phyloP scores from a whole-genome alignment of 768 basidiomycete species.

The Agaricus subrufescens region DNA sequence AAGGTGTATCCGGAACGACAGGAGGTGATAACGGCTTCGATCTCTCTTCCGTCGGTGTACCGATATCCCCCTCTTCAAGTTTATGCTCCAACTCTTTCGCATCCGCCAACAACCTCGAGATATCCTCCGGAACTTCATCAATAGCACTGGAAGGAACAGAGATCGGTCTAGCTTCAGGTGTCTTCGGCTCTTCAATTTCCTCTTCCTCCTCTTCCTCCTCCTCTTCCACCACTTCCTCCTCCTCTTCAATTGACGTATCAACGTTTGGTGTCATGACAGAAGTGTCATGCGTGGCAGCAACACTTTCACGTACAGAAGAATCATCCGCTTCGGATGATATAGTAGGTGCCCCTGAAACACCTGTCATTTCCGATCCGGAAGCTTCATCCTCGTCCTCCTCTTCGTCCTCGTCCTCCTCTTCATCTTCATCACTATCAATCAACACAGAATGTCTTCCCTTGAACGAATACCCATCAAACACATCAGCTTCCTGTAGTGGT shows the following conservation, averaged over 20 bases:
- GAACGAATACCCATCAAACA: conserved; percentile 94
- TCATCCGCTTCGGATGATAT: conserved; percentile 11
- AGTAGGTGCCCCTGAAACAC: conserved; percentile 16
- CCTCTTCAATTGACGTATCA: conserved; percentile 8
- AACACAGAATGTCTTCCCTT: conserved; percentile 81
- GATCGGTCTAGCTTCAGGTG: conserved; percentile 61
- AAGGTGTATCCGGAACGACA: not conserved
- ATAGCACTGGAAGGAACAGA: not conserved
- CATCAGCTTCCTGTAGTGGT: conserved; percentile 58
- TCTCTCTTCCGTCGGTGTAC: conserved; percentile 10
- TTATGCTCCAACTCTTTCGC: conserved; percentile 9
- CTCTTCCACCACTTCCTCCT: conserved; percentile 19
- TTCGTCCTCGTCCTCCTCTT: conserved; percentile 44
- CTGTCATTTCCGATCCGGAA: conserved; percentile 18
- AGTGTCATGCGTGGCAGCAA: not conserved
- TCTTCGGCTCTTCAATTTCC: conserved; percentile 60
- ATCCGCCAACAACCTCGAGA: conserved; percentile 10
- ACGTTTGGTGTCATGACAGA: not conserved
- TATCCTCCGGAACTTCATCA: conserved; percentile 4
- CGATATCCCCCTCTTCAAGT: conserved; percentile 7
- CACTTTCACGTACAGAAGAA: conserved; percentile 1
- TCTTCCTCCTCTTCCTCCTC: conserved; percentile 21
- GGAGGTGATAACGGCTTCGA: conserved; percentile 15
- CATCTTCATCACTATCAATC: conserved; percentile 55
- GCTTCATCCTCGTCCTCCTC: conserved; percentile 24